Evolutionary conservation across 176 grass and related monocot species (phyloP).

Genomic region (Carex scoparia): DNA sequence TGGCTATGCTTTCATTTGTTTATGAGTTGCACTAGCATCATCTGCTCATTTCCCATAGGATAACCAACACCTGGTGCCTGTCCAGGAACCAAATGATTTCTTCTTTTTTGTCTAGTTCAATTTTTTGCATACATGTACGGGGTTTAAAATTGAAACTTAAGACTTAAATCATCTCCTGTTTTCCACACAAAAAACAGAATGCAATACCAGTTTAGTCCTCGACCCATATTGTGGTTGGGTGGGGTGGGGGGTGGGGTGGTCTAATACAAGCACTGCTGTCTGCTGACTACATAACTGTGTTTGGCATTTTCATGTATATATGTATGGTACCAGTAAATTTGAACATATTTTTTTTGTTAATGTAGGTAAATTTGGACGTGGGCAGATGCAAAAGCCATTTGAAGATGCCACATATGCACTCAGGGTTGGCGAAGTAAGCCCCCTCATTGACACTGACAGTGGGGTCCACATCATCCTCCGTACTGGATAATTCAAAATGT

Average conservation of each 20-base stretch:
- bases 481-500: conserved; percentile 40
- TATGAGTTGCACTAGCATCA: background rate
- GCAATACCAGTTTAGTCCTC: background rate
- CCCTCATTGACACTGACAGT: conserved; percentile 80
- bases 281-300: background rate
- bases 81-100: background rate
- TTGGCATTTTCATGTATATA: background rate
- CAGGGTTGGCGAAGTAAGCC: conserved; percentile 63
- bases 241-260: background rate
- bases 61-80: background rate
- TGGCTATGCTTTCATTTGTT: background rate
- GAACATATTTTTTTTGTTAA: background rate
- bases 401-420: conserved; percentile 71
- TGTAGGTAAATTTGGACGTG: conserved; percentile 68
- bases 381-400: conserved; percentile 97
- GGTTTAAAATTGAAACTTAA: background rate
- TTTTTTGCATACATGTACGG: background rate
- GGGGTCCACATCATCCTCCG: conserved; percentile 84
- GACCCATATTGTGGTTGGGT: background rate
- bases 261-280: background rate
- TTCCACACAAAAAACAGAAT: background rate
- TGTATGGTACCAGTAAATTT: background rate
- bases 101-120: background rate
- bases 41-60: background rate
- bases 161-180: background rate